Evolutionary conservation across 1,139 yeast genomes (phyloP), one percentile per base, ranked within the genome.

Genomic region (Zhuliangozyma blackwelliae): DNA sequence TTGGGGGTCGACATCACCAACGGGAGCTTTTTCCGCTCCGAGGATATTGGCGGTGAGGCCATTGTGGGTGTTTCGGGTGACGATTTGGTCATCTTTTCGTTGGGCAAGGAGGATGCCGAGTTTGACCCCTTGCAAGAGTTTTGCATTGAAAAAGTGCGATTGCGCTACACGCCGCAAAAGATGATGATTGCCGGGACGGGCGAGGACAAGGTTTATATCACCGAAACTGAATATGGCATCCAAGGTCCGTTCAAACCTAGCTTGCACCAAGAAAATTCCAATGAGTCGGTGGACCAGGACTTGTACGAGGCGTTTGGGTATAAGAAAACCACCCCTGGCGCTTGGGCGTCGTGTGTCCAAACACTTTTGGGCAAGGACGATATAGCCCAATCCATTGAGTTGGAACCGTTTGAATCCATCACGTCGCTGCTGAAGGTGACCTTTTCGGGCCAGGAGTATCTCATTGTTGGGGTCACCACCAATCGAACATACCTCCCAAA

Each of bases 11-110:
- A 49, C 27, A 51, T 70, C 3, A 34, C 46, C 1, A 49, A 54
- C 30, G 74, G 81, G 0, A 62, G 78, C 1, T 64, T 79, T 0
- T 80, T 87, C 50, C 63, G 68, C 13, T 80, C 87, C 31, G 84
- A 75, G 41, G 94, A 83, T 42, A 78, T 78, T 37, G 75, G 74
- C 58, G 50, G 73, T 48, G 59, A 75, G 57, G 68, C 90, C 68
- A 64, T 83, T 10, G 82, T 86, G 21, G 89, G 87, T 0, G 67
- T 84, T 10, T 63, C 68, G 28, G 76, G 71, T 5, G 68, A 65
- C 33, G 67, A 65, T 22, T 63, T 86, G 47, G 62, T 72, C 2
- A 83, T 87, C 29, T 75, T 83, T 52, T 74, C 82, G 0, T 55
- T 84, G 16, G 86, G 82, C 0, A 39, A 39, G 26, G 48, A 43